Conservation (phyloP, 139 green algal genomes). For the Volvox africanus region DNA sequence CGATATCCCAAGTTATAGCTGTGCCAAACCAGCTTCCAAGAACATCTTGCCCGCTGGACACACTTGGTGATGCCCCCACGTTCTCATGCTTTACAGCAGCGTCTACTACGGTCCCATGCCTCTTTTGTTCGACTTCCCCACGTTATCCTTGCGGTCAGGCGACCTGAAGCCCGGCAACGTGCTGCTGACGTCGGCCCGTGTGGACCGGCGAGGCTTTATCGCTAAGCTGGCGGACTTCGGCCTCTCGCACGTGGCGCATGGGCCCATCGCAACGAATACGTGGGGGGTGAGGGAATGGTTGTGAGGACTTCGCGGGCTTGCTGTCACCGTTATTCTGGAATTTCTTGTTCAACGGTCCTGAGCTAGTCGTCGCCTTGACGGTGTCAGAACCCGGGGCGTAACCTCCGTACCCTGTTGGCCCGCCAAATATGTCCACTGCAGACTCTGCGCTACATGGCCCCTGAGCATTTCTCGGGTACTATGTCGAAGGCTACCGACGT, state of each 20-base stretch:
- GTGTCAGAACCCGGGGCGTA: too few species aligned
- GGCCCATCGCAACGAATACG: constrained; percentile 89
- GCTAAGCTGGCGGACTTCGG: constrained; percentile 95
- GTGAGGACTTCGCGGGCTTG: background rate
- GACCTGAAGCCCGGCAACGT: constrained; percentile 49
- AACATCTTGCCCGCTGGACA: too few species aligned
- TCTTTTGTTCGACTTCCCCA: too few species aligned
- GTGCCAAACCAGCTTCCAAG: too few species aligned
- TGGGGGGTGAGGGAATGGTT: constrained; percentile 70
- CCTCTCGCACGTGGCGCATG: constrained; percentile 84
- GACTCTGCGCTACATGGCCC: constrained; percentile 96
- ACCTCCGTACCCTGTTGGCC: too few species aligned
- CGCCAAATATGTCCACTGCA: background rate
- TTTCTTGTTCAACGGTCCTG: too few species aligned
- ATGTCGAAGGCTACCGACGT: constrained; percentile 78
- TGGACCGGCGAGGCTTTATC: constrained; percentile 49
- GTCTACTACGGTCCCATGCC: too few species aligned
- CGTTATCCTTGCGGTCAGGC: background rate
- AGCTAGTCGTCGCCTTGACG: too few species aligned
- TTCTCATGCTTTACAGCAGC: too few species aligned
- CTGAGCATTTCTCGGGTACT: constrained; percentile 93
- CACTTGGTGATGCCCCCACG: too few species aligned
- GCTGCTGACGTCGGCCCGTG: constrained; percentile 41
- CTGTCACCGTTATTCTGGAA: too few species aligned
- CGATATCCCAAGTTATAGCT: too few species aligned